Conservation (phyloP, 345 rosid species). For the Jatropha curcas region DNA sequence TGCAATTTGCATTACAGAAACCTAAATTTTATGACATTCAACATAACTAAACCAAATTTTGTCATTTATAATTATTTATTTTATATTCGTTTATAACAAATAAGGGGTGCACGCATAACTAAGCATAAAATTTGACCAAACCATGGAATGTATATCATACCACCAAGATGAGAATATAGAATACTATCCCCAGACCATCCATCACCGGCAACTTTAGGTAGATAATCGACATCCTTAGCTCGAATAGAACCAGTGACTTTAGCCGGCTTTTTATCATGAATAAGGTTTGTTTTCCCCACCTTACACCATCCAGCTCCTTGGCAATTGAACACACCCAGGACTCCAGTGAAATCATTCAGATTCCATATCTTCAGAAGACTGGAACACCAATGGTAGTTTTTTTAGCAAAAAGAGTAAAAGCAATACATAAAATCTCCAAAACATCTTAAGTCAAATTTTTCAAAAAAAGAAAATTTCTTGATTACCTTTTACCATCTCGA, state of each 20-base stretch:
- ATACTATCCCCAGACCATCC: conserved; percentile 61
- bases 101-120: too few species aligned
- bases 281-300: conserved; percentile 53
- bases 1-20: conserved; percentile 25
- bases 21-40: too few species aligned
- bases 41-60: too few species aligned
- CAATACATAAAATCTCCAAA: background rate
- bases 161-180: conserved; percentile 56
- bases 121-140: background rate
- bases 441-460: background rate
- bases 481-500: conserved; percentile 60
- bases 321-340: conserved; percentile 62
- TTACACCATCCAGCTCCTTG: conserved; percentile 76
- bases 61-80: too few species aligned
- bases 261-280: conserved; percentile 60
- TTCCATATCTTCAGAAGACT: conserved; percentile 71
- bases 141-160: too few species aligned
- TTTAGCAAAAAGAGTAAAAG: background rate
- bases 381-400: conserved; percentile 14
- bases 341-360: conserved; percentile 57
- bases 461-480: background rate
- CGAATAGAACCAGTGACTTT: conserved; percentile 48
- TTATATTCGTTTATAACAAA: too few species aligned
- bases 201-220: conserved; percentile 48
- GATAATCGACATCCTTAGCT: conserved; percentile 56